Conservation (phyloP, 441 rosid genomes). For the Bruguiera hainesii region DNA sequence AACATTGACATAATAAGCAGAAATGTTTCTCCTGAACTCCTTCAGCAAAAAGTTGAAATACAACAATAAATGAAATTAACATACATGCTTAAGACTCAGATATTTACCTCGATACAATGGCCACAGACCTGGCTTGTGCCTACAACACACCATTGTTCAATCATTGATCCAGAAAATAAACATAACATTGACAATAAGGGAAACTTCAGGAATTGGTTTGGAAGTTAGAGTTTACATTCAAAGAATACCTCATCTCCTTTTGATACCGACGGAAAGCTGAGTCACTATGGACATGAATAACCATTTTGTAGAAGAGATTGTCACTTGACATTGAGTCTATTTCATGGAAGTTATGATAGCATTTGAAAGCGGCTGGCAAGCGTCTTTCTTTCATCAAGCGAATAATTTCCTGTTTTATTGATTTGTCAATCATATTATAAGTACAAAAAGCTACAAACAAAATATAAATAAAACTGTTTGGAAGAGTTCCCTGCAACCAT, state of each 20-base stretch:
- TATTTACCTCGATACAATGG: constrained; percentile 95
- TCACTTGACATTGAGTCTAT: constrained; percentile 56
- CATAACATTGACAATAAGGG: constrained; percentile 1
- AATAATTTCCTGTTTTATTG: constrained; percentile 75
- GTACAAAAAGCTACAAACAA: not conserved
- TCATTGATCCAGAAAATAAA: constrained; percentile 17
- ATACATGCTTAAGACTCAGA: not conserved
- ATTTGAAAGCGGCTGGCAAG: constrained; percentile 78
- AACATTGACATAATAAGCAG: not conserved
- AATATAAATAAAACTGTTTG: not conserved
- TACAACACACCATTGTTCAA: constrained; percentile 33
- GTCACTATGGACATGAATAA: constrained; percentile 87
- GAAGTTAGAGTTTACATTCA: constrained; percentile 14
- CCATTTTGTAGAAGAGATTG: constrained; percentile 84
- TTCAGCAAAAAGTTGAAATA: not conserved
- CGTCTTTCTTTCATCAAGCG: constrained; percentile 78
- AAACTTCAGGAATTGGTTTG: constrained; percentile 5
- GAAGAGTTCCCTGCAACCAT: not conserved
- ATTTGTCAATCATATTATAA: constrained; percentile 20
- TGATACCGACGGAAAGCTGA: constrained; percentile 86
- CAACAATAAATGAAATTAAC: not conserved
- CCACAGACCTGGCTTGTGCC: constrained; percentile 83
- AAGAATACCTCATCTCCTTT: constrained; percentile 87
- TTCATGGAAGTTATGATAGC: constrained; percentile 84
- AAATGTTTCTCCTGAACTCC: not conserved